Base-by-base conservation (phyloP, 1,139 yeast species). In the Hemisphaericaspora lyxosophila region DNA sequence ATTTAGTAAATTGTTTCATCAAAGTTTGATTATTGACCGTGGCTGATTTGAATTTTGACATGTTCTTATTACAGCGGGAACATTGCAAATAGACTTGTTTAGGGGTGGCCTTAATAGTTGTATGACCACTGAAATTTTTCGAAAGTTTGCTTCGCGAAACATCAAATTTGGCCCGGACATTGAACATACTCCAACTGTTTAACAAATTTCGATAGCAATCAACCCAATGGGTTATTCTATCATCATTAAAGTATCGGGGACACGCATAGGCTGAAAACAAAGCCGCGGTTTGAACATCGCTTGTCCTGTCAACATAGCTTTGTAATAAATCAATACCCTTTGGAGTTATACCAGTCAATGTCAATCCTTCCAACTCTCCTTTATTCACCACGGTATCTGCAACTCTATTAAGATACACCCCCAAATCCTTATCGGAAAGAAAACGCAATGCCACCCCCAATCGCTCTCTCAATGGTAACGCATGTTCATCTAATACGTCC, bases 231-330 rank as follows among this genome's bases (percentile, higher is more conserved):
- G 80, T 82, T 2, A 83, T 87, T 42, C 95, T 64, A 3, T 60
- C 62, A 54, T 88, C 96, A 12, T 61, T 60, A 55, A 90, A 86
- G 55, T 85, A 89, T 43, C 92, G 67, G 0, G 97, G 97, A 37
- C 84, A 82, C 0, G 89, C 95, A 63, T 78, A 87, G 2, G 90
- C 73, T 0, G 88, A 77, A 8, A 90, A 80, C 35, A 90, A 63
- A 0, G 96, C 83, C 0, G 96, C 97, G 0, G 96, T 89, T 60
- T 92, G 98, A 2, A 90, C 86, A 58, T 92, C 98, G 42, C 89
- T 79, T 0, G 96, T 87, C 50, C 92, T 73, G 55, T 89, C 94
- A 30, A 90, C 95, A 59, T 85, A 92, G 2, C 89, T 78, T 58
- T 90, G 97, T 25, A 92, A 60, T 34, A 92, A 69, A 54, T 87